Percentiles rank a stretch among this genome's conserved stretches.
Evolutionary conservation across 305 asterid genomes (phyloP).

Genomic region (Ajuga reptans): DNA sequence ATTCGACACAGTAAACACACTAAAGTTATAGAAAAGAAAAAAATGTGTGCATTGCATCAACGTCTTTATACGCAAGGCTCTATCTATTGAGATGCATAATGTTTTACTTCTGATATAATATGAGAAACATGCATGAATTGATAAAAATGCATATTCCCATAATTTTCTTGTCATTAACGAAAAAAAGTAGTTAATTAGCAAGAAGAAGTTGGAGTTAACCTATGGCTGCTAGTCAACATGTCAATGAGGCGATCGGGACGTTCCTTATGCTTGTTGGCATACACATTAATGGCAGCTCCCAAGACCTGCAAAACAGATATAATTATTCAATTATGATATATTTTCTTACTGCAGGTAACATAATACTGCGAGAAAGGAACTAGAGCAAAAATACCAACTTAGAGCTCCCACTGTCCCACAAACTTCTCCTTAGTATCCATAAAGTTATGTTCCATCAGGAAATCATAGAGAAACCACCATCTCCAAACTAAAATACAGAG

Average conservation of each 20-base stretch:
- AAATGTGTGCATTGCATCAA: background rate
- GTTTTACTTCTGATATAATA: background rate
- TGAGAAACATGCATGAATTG: slow-evolving; percentile 5
- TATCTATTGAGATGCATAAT: background rate
- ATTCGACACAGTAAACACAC: slow-evolving; percentile 1
- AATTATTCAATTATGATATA: background rate
- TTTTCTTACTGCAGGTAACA: slow-evolving; percentile 13
- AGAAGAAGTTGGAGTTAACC: slow-evolving; percentile 30
- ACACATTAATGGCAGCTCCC: slow-evolving; percentile 96
- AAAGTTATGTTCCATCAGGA: background rate
- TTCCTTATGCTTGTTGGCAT: slow-evolving; percentile 95
- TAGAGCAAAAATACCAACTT: background rate
- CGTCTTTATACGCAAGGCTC: slow-evolving; percentile 6
- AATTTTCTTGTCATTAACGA: background rate
- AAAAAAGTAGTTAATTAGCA: background rate
- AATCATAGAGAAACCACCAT: background rate
- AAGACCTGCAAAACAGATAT: slow-evolving; percentile 49
- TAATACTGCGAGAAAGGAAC: background rate
- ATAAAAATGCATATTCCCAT: background rate
- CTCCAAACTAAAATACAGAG: background rate
- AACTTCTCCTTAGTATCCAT: too few relatives aligned
- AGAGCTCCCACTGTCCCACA: too few relatives aligned
- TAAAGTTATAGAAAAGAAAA: background rate
- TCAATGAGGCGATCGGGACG: slow-evolving; percentile 98
- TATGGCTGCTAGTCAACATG: slow-evolving; percentile 96